Evolutionary conservation across 192 early-diverging fungal species (phyloP).

Genomic region (Chytriomyces hyalinus): DNA sequence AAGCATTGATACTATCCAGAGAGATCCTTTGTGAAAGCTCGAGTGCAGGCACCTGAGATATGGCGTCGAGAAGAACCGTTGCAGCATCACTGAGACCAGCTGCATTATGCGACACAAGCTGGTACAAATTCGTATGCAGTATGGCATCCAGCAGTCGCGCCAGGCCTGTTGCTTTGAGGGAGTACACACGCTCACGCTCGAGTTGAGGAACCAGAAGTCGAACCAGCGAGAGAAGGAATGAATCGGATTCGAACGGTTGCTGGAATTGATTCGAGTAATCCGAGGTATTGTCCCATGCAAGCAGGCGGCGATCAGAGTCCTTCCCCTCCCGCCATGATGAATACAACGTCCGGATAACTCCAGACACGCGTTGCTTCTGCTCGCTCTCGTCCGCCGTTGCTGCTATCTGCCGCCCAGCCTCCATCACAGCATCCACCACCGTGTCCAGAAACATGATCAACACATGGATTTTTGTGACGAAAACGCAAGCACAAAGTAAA

Average conservation of each 20-base stretch:
- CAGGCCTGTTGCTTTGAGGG: not conserved
- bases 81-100: not conserved
- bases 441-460: too few relatives aligned
- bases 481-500: too few relatives aligned
- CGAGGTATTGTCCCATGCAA: too few relatives aligned
- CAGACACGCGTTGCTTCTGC: not conserved
- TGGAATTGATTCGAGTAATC: too few relatives aligned
- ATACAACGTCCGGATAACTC: not conserved
- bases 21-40: not conserved
- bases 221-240: not conserved
- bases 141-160: not conserved
- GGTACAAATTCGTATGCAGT: not conserved
- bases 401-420: too few relatives aligned
- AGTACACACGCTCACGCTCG: slow-evolving; percentile 26
- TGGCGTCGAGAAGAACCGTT: not conserved
- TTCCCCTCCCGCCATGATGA: too few relatives aligned
- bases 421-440: too few relatives aligned
- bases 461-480: too few relatives aligned
- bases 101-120: not conserved
- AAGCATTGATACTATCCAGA: not conserved
- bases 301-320: too few relatives aligned
- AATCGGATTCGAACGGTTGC: too few relatives aligned
- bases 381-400: too few relatives aligned
- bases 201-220: slow-evolving; percentile 19
- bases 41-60: not conserved